Evolutionary conservation across 495 filamentous ascomycete species (phyloP).

Genomic region (Trichocladium antarcticum): DNA sequence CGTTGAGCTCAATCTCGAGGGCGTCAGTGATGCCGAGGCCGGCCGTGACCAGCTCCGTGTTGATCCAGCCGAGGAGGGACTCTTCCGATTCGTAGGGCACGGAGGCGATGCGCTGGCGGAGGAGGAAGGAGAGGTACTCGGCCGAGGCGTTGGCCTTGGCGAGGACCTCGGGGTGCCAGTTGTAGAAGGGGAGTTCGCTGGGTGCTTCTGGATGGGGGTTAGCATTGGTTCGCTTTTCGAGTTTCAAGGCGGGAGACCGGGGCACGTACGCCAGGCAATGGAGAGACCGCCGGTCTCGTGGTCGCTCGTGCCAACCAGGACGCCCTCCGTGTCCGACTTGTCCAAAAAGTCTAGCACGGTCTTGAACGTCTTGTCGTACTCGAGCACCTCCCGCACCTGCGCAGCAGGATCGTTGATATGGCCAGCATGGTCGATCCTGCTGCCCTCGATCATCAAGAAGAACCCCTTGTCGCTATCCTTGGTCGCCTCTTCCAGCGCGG

Average conservation of each 20-base stretch:
- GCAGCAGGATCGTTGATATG: slow-evolving; percentile 92
- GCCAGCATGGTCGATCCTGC: slow-evolving; percentile 90
- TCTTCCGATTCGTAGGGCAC: slow-evolving; percentile 23
- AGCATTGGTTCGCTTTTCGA: slow-evolving; percentile 1
- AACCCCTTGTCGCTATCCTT: slow-evolving; percentile 81
- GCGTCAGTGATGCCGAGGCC: slow-evolving; percentile 69
- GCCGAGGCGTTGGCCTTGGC: slow-evolving; percentile 71
- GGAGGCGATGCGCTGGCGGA: slow-evolving; percentile 44
- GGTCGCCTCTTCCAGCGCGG: slow-evolving; percentile 70
- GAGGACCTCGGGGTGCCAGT: slow-evolving; percentile 75
- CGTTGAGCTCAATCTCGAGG: slow-evolving; percentile 56
- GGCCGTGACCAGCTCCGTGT: slow-evolving; percentile 45
- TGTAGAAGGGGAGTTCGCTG: slow-evolving; percentile 46
- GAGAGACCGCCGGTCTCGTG: slow-evolving; percentile 90
- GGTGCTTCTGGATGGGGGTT: slow-evolving; percentile 24
- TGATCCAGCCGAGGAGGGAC: slow-evolving; percentile 47
- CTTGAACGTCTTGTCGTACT: slow-evolving; percentile 78
- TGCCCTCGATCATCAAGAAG: slow-evolving; percentile 97
- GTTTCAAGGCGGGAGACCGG: neutral
- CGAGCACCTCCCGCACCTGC: slow-evolving; percentile 87
- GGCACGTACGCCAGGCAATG: slow-evolving; percentile 56
- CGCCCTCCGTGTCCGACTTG: slow-evolving; percentile 55
- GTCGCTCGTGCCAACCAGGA: slow-evolving; percentile 81
- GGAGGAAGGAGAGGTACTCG: slow-evolving; percentile 51
- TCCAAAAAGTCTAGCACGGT: slow-evolving; percentile 77